A percentile compares a stretch with the other conserved stretches of the same genome.
Evolutionary conservation across 805 yeast genomes (phyloP).

Genomic region (Monosporozyma unispora): DNA sequence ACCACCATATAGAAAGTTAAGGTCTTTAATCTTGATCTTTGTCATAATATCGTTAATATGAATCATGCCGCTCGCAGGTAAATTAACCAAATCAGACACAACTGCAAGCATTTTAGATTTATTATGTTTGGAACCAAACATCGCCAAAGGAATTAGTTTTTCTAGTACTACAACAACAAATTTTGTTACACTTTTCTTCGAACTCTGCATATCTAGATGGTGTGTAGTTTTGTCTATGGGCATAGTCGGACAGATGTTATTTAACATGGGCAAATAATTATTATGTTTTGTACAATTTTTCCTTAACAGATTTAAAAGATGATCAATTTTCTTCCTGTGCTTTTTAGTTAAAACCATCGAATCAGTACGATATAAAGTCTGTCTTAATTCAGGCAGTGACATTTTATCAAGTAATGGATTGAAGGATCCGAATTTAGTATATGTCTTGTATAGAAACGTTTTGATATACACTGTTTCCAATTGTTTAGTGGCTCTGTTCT

Average conservation of each 20-base stretch:
- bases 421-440: constrained; percentile 3
- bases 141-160: constrained; percentile 40
- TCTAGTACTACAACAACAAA: constrained; percentile 38
- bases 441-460: constrained; percentile 3
- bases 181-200: constrained; percentile 31
- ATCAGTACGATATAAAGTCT: constrained; percentile 15
- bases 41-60: constrained; percentile 27
- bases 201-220: constrained; percentile 30
- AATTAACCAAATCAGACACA: constrained; percentile 32
- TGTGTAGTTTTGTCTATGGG: constrained; percentile 6
- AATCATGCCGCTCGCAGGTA: constrained; percentile 33
- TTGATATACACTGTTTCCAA: neutral
- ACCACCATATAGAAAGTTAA: constrained; percentile 46
- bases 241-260: constrained; percentile 25
- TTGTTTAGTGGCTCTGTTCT: neutral
- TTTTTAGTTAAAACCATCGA: constrained; percentile 14
- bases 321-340: constrained; percentile 10
- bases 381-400: constrained; percentile 6
- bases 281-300: constrained; percentile 28
- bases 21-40: constrained; percentile 31
- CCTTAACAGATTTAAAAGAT: constrained; percentile 14
- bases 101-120: constrained; percentile 32
- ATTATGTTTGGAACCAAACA: constrained; percentile 48
- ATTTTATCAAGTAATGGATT: constrained; percentile 8
- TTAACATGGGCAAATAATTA: constrained; percentile 32